These are phyloP conservation scores for Colletotrichum tropicicola DNA, from an alignment of 2,329 filamentous ascomycete genomes.

Conservation along the genomic window DNA sequence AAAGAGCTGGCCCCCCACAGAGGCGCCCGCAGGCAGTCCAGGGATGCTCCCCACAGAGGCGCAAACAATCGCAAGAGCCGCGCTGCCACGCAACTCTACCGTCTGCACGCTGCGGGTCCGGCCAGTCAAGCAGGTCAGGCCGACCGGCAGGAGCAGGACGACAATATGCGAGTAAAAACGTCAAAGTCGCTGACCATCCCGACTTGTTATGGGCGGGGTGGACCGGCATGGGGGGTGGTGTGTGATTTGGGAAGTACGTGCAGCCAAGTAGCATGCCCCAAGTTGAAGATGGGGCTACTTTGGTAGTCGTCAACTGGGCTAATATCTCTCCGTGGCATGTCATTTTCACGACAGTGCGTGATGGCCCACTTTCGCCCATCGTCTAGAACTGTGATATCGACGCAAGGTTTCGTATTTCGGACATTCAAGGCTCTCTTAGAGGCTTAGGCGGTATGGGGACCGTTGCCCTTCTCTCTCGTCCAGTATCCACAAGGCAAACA, in stretches of 20 bases:
- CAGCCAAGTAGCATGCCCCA: background rate
- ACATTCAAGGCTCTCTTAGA: background rate
- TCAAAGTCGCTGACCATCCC: background rate
- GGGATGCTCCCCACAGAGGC: background rate
- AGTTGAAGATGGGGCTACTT: background rate
- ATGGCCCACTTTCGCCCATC: background rate
- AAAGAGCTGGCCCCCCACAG: background rate
- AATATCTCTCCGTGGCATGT: background rate
- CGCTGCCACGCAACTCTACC: slow-evolving; percentile 7
- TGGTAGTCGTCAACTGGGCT: background rate
- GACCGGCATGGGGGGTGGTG: background rate
- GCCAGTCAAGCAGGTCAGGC: background rate
- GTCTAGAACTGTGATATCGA: background rate
- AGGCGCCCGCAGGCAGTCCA: background rate
- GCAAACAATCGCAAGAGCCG: slow-evolving; percentile 9
- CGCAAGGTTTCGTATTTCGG: slow-evolving; percentile 16
- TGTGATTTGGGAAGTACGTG: background rate
- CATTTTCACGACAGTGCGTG: slow-evolving; percentile 5
- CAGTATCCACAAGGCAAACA: slow-evolving; percentile 11
- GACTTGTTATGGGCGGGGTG: background rate
- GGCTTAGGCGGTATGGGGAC: slow-evolving; percentile 12
- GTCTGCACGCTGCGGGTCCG: background rate
- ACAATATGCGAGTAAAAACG: background rate
- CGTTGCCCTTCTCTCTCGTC: slow-evolving; percentile 1
- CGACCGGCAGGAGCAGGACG: background rate